These are phyloP conservation scores for Quercus tomentella DNA, from an alignment of 331 rosid genomes.

Conservation along the genomic window DNA sequence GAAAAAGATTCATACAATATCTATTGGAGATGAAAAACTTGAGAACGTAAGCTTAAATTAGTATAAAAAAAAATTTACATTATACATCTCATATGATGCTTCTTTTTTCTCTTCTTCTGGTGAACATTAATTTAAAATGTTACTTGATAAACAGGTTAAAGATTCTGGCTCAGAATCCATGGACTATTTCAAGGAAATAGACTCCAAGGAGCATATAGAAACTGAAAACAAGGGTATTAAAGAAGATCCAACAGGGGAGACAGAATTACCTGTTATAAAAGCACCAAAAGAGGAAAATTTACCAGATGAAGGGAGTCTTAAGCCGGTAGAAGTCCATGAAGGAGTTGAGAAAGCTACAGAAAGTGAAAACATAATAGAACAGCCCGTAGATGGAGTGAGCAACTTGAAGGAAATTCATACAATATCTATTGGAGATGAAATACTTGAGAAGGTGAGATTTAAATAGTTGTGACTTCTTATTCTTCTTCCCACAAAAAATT, in stretches of 20 bases:
- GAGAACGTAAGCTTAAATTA: neutral
- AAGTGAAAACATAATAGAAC: neutral
- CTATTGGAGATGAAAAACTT: neutral
- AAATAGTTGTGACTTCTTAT: too few relatives aligned
- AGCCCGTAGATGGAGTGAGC: neutral
- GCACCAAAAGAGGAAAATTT: too few relatives aligned
- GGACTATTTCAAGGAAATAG: constrained; percentile 7
- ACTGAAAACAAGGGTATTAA: neutral
- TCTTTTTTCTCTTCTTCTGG: neutral
- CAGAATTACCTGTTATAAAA: neutral
- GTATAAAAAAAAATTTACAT: too few relatives aligned
- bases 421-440: neutral
- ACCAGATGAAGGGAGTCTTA: too few relatives aligned
- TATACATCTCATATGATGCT: too few relatives aligned
- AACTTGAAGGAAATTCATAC: neutral
- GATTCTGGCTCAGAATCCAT: neutral
- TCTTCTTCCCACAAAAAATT: neutral
- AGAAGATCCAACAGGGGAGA: neutral
- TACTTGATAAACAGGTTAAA: constrained; percentile 9
- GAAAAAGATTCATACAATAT: neutral
- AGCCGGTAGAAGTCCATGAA: too few relatives aligned
- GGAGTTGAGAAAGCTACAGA: neutral
- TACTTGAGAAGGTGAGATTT: too few relatives aligned
- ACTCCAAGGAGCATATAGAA: constrained; percentile 6
- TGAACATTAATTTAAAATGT: neutral